Evolutionary conservation across 176 grass and related monocot genomes (phyloP), one percentile per base, ranked within the genome.

Genomic region (Tuctoria greenei): DNA sequence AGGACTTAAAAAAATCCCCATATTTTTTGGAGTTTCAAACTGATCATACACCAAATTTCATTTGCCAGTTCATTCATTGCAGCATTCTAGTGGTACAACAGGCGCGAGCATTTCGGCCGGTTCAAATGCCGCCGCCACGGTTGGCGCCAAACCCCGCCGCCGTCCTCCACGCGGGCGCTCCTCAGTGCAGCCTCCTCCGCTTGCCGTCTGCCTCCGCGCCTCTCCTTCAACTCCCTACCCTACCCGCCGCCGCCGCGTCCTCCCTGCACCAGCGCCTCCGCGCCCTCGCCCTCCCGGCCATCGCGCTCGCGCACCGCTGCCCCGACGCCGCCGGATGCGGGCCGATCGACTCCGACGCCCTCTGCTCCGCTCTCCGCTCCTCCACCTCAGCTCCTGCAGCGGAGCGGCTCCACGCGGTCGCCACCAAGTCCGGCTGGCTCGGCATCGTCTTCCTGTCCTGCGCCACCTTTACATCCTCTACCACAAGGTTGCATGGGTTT

Each of bases 391-490:
- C 35, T n/a, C n/a, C n/a, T 1, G 40, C 86, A 0, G 73, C 31
- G 25, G 71, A 5, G 26, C 64, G 64, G 24, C 68, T 93, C 57
- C 86, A 89, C 67, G 61, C 72, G 4, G 36, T 76, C 5, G 72
- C 83, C 2, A 28, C 84, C 31, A 89, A 66, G 72, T 86, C 86
- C 8, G 90, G 86, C 3, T 84, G 83, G 76, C 62, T 84, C 44
- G 73, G 76, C 37, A 93, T 86, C 76, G 66, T 92, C 76, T 92
- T 89, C 80, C 66, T 92, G 18, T 61, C 83, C 80, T 88, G 90
- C 17, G 86, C 86, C n/a, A 42, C 40, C 2, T 42, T 42, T 42
- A 42, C 8, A 42, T 42, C 40, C 40, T 42, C 40, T 42, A 42
- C 34, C 6, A 41, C 23, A 23, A 61, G 24, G 16, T 26, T 27